Conservation (phyloP, 163 green algal genomes). For the Trebouxiophyceae sp. region DNA sequence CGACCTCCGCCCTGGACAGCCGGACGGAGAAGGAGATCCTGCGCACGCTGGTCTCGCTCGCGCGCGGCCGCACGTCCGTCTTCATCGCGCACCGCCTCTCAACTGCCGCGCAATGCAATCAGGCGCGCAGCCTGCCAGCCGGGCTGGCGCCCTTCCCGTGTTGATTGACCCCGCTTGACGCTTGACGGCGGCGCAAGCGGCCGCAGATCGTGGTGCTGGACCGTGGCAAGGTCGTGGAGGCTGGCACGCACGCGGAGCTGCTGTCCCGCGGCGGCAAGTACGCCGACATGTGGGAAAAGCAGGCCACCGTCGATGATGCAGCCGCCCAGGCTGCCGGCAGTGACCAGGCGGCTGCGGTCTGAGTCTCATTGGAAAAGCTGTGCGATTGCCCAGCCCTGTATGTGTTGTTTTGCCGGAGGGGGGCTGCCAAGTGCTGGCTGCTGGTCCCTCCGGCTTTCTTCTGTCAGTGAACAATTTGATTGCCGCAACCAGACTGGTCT, state of each 20-base stretch:
- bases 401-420: too few relatives aligned
- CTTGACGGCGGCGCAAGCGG: too few relatives aligned
- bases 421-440: too few relatives aligned
- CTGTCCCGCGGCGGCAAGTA: constrained; percentile 58
- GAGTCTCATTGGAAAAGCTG: too few relatives aligned
- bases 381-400: too few relatives aligned
- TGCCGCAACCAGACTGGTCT: too few relatives aligned
- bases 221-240: constrained; percentile 74
- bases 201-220: constrained; percentile 88
- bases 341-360: too few relatives aligned
- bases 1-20: constrained; percentile 87
- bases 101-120: constrained; percentile 86
- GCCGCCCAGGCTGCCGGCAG: too few relatives aligned
- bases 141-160: background rate
- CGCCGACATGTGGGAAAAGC: constrained; percentile 53
- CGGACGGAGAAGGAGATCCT: constrained; percentile 68
- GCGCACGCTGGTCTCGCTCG: constrained; percentile 56
- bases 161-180: too few relatives aligned
- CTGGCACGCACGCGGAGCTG: constrained; percentile 64
- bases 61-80: constrained; percentile 77
- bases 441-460: too few relatives aligned
- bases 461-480: too few relatives aligned
- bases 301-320: constrained; percentile 33
- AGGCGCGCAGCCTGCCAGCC: too few relatives aligned
- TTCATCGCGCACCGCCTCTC: constrained; percentile 93